These are phyloP conservation scores for Phytopythium kandeliae DNA, from an alignment of 352 stramenopile genomes.

Conservation along the genomic window DNA sequence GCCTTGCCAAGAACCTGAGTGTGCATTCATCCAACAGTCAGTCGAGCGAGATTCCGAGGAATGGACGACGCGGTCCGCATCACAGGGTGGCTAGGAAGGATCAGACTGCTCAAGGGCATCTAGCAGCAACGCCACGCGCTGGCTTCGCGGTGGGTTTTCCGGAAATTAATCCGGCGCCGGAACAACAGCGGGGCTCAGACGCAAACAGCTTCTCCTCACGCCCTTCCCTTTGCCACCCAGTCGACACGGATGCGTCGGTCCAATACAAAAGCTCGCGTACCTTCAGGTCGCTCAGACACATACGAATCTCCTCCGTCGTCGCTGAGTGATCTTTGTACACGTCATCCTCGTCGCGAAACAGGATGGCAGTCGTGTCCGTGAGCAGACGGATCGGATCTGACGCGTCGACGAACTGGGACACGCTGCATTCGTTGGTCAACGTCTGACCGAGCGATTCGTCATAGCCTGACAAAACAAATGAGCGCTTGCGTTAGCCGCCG, in stretches of 20 bases:
- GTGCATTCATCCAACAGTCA: neutral
- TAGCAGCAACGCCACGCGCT: slow-evolving; percentile 64
- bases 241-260: neutral
- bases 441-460: slow-evolving; percentile 86
- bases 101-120: slow-evolving; percentile 74
- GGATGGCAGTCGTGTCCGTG: slow-evolving; percentile 92
- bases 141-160: slow-evolving; percentile 88
- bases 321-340: slow-evolving; percentile 74
- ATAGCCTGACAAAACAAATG: slow-evolving; percentile 66
- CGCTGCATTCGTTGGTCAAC: slow-evolving; percentile 78
- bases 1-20: slow-evolving; percentile 93
- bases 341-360: slow-evolving; percentile 81
- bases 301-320: slow-evolving; percentile 80
- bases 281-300: slow-evolving; percentile 90
- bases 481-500: slow-evolving; percentile 4
- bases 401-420: slow-evolving; percentile 82
- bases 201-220: slow-evolving; percentile 76
- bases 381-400: slow-evolving; percentile 95
- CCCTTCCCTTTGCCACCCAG: slow-evolving; percentile 12
- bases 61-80: no score
- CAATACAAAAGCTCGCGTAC: slow-evolving; percentile 22
- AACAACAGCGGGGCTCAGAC: slow-evolving; percentile 87
- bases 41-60: no score
- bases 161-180: slow-evolving; percentile 83
- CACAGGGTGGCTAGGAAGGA: slow-evolving; percentile 11